phyloP scores from a whole-genome alignment of 129 eudicot genomes.

The Lactuca saligna region DNA sequence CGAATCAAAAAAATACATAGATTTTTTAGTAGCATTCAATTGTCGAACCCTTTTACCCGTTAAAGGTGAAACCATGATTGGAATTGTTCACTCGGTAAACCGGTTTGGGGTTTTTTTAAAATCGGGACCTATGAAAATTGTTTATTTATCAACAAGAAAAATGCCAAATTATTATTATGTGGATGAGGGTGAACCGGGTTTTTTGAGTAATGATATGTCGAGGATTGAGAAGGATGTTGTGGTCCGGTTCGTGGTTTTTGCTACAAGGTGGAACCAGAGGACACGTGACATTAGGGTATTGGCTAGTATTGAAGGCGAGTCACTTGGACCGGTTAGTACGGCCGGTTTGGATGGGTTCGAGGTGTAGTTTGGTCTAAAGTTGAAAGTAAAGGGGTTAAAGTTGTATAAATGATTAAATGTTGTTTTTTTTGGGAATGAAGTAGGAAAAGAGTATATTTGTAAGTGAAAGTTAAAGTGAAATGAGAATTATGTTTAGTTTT shows the following conservation, averaged over 20 bases:
- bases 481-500: neutral
- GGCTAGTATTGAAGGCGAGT: constrained; percentile 66
- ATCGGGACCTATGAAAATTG: constrained; percentile 62
- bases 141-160: constrained; percentile 48
- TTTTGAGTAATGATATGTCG: constrained; percentile 48
- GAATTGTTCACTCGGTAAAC: constrained; percentile 40
- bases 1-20: constrained; percentile 7
- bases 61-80: constrained; percentile 57
- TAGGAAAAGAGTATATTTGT: constrained; percentile 7
- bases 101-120: constrained; percentile 50
- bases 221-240: constrained; percentile 65
- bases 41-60: constrained; percentile 63
- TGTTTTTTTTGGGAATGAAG: neutral
- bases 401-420: constrained; percentile 11
- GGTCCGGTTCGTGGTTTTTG: constrained; percentile 49
- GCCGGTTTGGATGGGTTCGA: constrained; percentile 61
- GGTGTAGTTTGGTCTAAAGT: constrained; percentile 32
- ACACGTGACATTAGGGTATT: constrained; percentile 41
- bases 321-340: constrained; percentile 68
- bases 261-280: constrained; percentile 48
- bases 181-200: constrained; percentile 35
- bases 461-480: constrained; percentile 10
- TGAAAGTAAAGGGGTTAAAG: neutral
- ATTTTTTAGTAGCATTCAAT: constrained; percentile 43
- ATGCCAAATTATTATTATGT: constrained; percentile 63